Conservation (phyloP, 495 filamentous ascomycete genomes). For the Trichoderma asperelloides region DNA sequence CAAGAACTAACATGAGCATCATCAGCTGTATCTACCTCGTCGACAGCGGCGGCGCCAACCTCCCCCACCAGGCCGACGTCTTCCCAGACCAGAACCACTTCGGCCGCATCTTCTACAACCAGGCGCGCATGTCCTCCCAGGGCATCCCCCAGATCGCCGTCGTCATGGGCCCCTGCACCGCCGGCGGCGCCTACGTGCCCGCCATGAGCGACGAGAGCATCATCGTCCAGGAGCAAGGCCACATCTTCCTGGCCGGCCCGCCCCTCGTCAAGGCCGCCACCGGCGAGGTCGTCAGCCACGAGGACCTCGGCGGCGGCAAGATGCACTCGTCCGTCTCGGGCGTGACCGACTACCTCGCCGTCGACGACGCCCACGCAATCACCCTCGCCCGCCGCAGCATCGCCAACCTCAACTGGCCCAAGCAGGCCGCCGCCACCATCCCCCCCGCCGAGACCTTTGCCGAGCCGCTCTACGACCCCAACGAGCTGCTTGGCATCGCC, state of each 20-base stretch:
- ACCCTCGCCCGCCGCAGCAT: slow-evolving; percentile 76
- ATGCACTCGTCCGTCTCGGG: slow-evolving; percentile 85
- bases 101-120: slow-evolving; percentile 97
- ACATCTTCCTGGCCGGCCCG: slow-evolving; percentile 92
- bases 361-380: slow-evolving; percentile 90
- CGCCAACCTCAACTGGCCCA: slow-evolving; percentile 79
- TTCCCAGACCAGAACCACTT: slow-evolving; percentile 96
- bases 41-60: slow-evolving; percentile 91
- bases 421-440: slow-evolving; percentile 15
- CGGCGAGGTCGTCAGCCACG: slow-evolving; percentile 84
- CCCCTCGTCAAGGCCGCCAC: slow-evolving; percentile 96
- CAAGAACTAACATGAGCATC: slow-evolving; percentile 8
- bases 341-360: slow-evolving; percentile 94
- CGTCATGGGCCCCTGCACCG: slow-evolving; percentile 97
- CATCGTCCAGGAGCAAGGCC: slow-evolving; percentile 89
- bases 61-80: slow-evolving; percentile 92
- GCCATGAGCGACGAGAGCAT: slow-evolving; percentile 97
- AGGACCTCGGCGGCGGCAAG: slow-evolving; percentile 88
- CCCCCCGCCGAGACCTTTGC: slow-evolving; percentile 21
- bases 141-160: slow-evolving; percentile 92
- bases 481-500: slow-evolving; percentile 80
- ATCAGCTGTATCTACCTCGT: slow-evolving; percentile 84
- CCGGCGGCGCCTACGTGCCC: slow-evolving; percentile 92
- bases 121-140: slow-evolving; percentile 78
- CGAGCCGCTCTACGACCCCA: slow-evolving; percentile 74